phyloP scores from a whole-genome alignment of 805 yeast species.

The Starmerella kuoi region DNA sequence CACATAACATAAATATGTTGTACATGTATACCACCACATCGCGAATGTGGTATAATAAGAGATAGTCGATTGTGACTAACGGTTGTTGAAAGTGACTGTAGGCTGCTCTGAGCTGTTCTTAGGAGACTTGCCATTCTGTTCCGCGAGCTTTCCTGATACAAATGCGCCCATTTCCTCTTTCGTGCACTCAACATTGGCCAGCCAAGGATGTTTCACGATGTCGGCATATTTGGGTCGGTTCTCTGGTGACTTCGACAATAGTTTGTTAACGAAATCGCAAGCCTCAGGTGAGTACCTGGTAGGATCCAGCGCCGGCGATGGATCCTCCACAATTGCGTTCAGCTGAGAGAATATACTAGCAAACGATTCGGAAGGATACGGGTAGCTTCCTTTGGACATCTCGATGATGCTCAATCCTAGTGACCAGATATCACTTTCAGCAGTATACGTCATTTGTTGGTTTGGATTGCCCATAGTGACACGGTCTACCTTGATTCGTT shows the following conservation, averaged over 20 bases:
- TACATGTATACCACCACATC: too few relatives aligned
- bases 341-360: constrained; percentile 83
- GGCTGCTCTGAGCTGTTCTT: constrained; percentile 2
- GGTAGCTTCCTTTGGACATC: constrained; percentile 81
- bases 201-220: constrained; percentile 75
- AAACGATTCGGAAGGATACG: constrained; percentile 92
- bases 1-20: too few relatives aligned
- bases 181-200: constrained; percentile 34
- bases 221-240: constrained; percentile 70
- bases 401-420: constrained; percentile 77
- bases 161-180: constrained; percentile 31
- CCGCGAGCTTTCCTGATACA: constrained; percentile 23
- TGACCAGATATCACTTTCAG: constrained; percentile 94
- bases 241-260: constrained; percentile 65
- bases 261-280: constrained; percentile 58
- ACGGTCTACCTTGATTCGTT: constrained; percentile 46
- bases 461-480: constrained; percentile 29
- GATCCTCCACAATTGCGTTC: constrained; percentile 93
- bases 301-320: constrained; percentile 67
- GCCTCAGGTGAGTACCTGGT: constrained; percentile 61
- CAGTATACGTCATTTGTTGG: constrained; percentile 49
- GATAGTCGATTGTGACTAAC: too few relatives aligned
- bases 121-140: background rate
- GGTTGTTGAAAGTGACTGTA: constrained; percentile 5
- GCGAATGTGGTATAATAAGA: too few relatives aligned